Evolutionary conservation across 768 basidiomycete species (phyloP), one percentile per base, ranked within the genome.

Genomic region (Mycena pura): DNA sequence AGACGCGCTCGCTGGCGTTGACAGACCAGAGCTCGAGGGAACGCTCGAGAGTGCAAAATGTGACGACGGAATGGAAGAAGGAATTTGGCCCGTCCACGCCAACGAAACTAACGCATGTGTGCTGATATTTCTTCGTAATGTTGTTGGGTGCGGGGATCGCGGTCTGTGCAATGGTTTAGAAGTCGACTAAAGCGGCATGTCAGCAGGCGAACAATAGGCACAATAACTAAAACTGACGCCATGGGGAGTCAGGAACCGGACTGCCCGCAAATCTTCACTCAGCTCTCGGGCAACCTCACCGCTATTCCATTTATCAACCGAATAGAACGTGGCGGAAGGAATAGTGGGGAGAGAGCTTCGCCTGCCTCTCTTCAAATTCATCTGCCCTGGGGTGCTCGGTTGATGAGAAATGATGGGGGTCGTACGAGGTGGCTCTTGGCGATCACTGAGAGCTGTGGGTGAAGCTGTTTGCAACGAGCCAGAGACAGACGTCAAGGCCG

Each of bases 11-110:
- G 11, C 22, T 22, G 38, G 44, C 15, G 56, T 25, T 5, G 22
- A 9, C 28, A 31, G 19, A 5, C 13, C 19, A 55, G 29, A 55
- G 10, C 19, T 31, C 24, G 57, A 29, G 32, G 29, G 25, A 15
- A 15, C 29, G 19, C 50, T 43, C 10, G 49, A 22, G 13, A 27
- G 22, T n/a, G 28, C 47, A 9, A n/a, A 50, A 14, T 43, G n/a
- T 14, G 53, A 31, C 15, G 59, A 32, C 22, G 39, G 27, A 1
- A 59, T 15, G 21, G 43, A 34, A 15, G 43, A 51, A 3, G 59
- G 49, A 17, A 54, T 60, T 44, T 39, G 60, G 25, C 52, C 60
- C 24, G 60, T 62, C 61, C 61, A 62, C 22, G 61, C 61, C 7
- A 62, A 32, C 11, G 60, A 62, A 19, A 49, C 55, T 11, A 62